These are phyloP conservation scores for Pleurotus sapidus DNA, from an alignment of 768 basidiomycete genomes.

Conservation along the genomic window DNA sequence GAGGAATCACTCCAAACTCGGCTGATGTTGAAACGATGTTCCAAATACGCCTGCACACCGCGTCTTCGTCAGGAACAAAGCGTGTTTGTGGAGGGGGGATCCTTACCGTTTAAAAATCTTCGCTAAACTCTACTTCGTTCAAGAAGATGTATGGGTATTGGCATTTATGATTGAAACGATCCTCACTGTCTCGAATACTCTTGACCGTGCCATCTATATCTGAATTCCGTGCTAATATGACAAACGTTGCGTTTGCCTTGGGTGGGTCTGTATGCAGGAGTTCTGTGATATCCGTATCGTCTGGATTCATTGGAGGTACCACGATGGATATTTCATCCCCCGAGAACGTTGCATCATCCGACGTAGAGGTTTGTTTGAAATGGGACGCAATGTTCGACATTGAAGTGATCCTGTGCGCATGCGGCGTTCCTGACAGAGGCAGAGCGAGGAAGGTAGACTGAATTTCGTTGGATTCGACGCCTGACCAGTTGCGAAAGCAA, in stretches of 20 bases:
- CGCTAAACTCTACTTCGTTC: constrained; percentile 77
- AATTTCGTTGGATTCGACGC: no score
- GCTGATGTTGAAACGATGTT: constrained; percentile 11
- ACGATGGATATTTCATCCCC: background rate
- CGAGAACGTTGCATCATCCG: background rate
- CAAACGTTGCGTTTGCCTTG: constrained; percentile 38
- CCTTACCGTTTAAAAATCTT: constrained; percentile 68
- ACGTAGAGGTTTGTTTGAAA: background rate
- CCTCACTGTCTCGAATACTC: constrained; percentile 76
- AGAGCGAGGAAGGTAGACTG: no score
- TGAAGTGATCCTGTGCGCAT: background rate
- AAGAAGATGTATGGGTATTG: constrained; percentile 84
- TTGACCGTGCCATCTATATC: constrained; percentile 61
- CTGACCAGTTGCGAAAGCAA: no score
- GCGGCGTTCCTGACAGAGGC: no score
- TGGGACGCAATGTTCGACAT: constrained; percentile 3
- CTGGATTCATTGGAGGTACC: background rate
- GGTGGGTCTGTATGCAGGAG: constrained; percentile 2
- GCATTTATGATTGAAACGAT: constrained; percentile 75
- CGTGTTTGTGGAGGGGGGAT: background rate
- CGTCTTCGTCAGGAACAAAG: background rate
- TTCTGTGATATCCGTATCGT: background rate
- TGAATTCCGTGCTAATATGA: constrained; percentile 62
- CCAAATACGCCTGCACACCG: background rate
- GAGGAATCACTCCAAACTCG: constrained; percentile 66